phyloP scores from a whole-genome alignment of 768 basidiomycete genomes.

The Tephrocybe sp. region DNA sequence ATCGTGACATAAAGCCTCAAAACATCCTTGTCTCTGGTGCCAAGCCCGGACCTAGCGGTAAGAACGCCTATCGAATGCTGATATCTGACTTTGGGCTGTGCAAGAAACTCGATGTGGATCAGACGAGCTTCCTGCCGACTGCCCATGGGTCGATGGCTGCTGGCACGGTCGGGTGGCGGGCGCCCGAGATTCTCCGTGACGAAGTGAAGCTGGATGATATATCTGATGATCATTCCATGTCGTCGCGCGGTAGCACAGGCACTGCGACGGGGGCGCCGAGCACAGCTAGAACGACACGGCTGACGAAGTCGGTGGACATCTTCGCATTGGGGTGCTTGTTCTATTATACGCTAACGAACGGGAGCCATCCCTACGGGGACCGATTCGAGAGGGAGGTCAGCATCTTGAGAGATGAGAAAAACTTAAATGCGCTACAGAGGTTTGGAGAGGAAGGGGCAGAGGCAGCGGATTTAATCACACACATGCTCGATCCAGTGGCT shows the following conservation, averaged over 20 bases:
- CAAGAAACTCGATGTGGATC: conserved; percentile 92
- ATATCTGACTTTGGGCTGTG: conserved; percentile 98
- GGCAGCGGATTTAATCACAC: conserved; percentile 74
- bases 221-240: conserved; percentile 63
- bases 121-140: conserved; percentile 95
- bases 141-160: conserved; percentile 86
- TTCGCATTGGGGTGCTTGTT: conserved; percentile 96
- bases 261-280: conserved; percentile 43
- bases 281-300: conserved; percentile 53
- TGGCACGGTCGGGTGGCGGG: conserved; percentile 96
- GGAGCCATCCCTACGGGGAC: conserved; percentile 93
- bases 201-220: conserved; percentile 91
- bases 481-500: conserved; percentile 81
- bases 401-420: conserved; percentile 81
- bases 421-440: conserved; percentile 66
- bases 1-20: conserved; percentile 98
- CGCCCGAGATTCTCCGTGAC: conserved; percentile 92
- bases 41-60: conserved; percentile 46
- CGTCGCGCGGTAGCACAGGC: conserved; percentile 63
- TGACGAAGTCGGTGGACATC: conserved; percentile 96
- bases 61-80: conserved; percentile 69
- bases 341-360: conserved; percentile 88
- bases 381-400: conserved; percentile 92
- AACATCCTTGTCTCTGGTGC: conserved; percentile 88
- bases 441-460: conserved; percentile 96